Conservation (phyloP, 192 early-diverging fungal genomes). For the Diversispora epigaea region DNA sequence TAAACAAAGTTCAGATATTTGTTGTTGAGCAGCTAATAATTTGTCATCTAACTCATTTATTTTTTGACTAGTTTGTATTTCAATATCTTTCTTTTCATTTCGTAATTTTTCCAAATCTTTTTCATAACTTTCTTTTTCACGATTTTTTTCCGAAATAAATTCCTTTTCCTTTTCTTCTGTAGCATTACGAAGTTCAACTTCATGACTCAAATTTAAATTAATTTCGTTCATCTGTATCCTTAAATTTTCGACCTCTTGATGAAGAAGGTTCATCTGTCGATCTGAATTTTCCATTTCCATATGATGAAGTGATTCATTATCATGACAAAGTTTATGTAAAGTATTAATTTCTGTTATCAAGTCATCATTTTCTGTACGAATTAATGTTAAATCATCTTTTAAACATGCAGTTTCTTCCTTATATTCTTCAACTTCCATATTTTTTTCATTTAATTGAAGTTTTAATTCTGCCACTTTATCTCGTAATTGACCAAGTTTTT, state of each 20-base stretch:
- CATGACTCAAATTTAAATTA: background rate
- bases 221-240: slow-evolving; percentile 5
- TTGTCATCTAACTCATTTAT: slow-evolving; percentile 43
- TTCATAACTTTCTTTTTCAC: slow-evolving; percentile 28
- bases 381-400: background rate
- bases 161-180: slow-evolving; percentile 9
- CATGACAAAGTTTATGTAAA: background rate
- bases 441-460: slow-evolving; percentile 46
- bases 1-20: slow-evolving; percentile 36
- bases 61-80: slow-evolving; percentile 29
- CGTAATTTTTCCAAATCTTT: slow-evolving; percentile 30
- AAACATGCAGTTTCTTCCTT: slow-evolving; percentile 23
- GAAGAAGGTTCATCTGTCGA: slow-evolving; percentile 2
- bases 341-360: no score
- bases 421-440: slow-evolving; percentile 40
- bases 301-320: background rate
- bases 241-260: slow-evolving; percentile 22
- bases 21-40: slow-evolving; percentile 34
- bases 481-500: slow-evolving; percentile 32
- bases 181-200: slow-evolving; percentile 9
- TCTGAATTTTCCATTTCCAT: background rate
- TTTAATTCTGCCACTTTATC: slow-evolving; percentile 44
- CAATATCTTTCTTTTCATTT: slow-evolving; percentile 31
- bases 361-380: background rate
- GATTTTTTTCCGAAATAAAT: no score